These are phyloP conservation scores for Colletotrichum limetticola DNA, from an alignment of 2,329 filamentous ascomycete species.

Conservation along the genomic window DNA sequence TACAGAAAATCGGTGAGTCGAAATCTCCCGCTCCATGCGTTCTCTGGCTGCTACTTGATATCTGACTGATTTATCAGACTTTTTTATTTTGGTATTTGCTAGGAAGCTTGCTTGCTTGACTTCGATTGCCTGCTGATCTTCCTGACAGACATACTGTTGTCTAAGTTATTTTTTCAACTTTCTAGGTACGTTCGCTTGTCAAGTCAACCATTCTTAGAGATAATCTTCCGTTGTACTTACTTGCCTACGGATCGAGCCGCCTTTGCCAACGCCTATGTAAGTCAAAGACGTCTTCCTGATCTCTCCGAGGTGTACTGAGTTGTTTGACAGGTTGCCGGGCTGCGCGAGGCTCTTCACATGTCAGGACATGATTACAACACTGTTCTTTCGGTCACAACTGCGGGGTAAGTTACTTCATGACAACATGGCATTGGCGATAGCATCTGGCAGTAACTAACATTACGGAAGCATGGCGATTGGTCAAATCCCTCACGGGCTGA, in stretches of 20 bases:
- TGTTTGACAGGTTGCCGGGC: too few species aligned
- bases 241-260: constrained; percentile 21
- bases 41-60: too few species aligned
- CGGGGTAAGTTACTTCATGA: too few species aligned
- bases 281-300: too few species aligned
- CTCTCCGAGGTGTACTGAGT: too few species aligned
- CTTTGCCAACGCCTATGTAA: too few species aligned
- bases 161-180: constrained; percentile 48
- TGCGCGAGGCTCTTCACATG: too few species aligned
- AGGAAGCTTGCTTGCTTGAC: not conserved
- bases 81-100: constrained; percentile 42
- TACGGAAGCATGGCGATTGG: constrained; percentile 43
- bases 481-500: constrained; percentile 56
- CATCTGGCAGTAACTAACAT: not conserved
- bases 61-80: constrained; percentile 37
- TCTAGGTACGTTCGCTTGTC: not conserved
- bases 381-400: too few species aligned
- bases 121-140: not conserved
- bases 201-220: too few species aligned
- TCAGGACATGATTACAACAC: too few species aligned
- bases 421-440: too few species aligned
- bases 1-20: constrained; percentile 42
- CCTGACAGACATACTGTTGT: constrained; percentile 45
- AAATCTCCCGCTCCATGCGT: accelerated
- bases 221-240: too few species aligned